Base-by-base conservation (phyloP, 2,329 filamentous ascomycete genomes). In the Xylariaceae sp. region DNA sequence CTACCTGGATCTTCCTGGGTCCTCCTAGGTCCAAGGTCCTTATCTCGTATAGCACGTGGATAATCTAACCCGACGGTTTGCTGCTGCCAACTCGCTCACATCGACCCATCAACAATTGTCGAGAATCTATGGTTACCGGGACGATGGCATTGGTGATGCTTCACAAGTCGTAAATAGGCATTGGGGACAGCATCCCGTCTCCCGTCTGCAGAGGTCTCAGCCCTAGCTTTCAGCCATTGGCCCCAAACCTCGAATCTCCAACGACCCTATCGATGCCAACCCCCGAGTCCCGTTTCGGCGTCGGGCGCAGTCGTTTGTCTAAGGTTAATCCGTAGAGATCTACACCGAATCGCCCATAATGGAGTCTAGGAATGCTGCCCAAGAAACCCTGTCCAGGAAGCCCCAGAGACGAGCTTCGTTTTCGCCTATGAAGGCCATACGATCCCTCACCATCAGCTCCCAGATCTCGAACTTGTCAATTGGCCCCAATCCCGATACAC, bases 381-480 rank as follows among this genome's bases (percentile, higher is more conserved):
- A 62, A 57, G 65, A 64, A 37, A 58, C 66, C 15, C 45, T 64
- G 6, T 34, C 62, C 13, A 62, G 64, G 11, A 68, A 65, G 56
- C 57, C 65, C 6, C 67, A 68, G 50, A 66, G 68, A 51, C 66
- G 69, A 11, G 58, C 66, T 15, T 73, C 71, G 9, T 71, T 73
- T 60, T 68, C 67, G 47, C 64, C 70, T 17, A 66, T 71, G 30
- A 72, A 68, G 54, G 70, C 70, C 17, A 67, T 73, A 42, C 66
- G 70, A 34, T 71, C 67, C 15, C 64, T 72, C 8, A 73, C 70
- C 61, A 68, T 72, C 58, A 67, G 66, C 60, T 72, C 71, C 2
- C 70, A 72, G 54, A 59, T 67, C 44, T 71, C 71, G 37, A 59
- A 64, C 13, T 44, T 59, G 23, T 67, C 66, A 49, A 65, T 57